These are phyloP conservation scores for Umbelopsis sp. DNA, from an alignment of 371 early-diverging fungal genomes.

Conservation along the genomic window DNA sequence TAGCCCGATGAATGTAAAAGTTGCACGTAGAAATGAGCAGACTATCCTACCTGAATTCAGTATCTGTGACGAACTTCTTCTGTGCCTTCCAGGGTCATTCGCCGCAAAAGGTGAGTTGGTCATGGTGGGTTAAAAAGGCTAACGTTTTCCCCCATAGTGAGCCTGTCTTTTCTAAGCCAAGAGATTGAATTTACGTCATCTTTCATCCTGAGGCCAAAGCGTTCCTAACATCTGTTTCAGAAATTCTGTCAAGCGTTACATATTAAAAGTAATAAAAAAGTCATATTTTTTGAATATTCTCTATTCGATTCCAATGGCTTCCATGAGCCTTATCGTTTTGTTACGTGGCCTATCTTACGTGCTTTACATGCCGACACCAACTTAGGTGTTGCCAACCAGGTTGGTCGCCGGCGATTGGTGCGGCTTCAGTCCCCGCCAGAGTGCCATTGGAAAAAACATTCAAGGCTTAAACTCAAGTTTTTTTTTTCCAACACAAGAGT, in stretches of 20 bases:
- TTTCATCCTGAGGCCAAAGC: neutral
- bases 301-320: no score
- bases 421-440: slow-evolving; percentile 1
- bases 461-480: neutral
- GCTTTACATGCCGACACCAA: no score
- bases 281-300: no score
- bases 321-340: no score
- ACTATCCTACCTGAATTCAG: neutral
- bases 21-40: neutral
- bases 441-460: neutral
- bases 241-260: no score
- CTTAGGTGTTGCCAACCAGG: no score
- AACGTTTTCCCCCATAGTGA: neutral
- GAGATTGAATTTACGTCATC: neutral
- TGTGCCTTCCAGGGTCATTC: slow-evolving; percentile 6
- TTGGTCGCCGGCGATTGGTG: slow-evolving; percentile 1
- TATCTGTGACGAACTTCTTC: slow-evolving; percentile 11
- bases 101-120: slow-evolving; percentile 8
- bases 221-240: neutral
- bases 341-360: no score
- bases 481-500: neutral
- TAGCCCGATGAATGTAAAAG: neutral
- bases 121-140: neutral
- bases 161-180: neutral
- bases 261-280: no score